Conservation (phyloP, 179 eudicot species). For the Nepenthes alata region DNA sequence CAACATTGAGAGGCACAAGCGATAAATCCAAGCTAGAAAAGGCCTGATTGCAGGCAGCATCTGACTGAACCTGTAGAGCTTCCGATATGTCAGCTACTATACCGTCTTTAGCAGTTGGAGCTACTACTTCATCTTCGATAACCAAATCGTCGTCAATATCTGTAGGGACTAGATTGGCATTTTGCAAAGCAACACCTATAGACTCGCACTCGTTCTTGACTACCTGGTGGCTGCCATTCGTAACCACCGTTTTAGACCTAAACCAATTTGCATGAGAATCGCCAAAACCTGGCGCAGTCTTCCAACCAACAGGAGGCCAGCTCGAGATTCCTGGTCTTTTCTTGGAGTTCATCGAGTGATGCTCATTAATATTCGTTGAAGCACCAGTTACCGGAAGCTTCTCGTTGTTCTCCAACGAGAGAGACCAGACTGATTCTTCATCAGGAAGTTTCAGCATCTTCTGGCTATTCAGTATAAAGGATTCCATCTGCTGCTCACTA, state of each 20-base stretch:
- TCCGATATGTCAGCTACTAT: background rate
- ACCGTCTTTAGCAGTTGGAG: conserved; percentile 10
- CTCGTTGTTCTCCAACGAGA: conserved; percentile 27
- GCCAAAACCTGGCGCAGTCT: conserved; percentile 66
- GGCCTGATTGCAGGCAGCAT: conserved; percentile 11
- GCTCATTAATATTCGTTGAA: conserved; percentile 18
- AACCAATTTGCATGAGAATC: conserved; percentile 11
- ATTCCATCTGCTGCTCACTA: conserved; percentile 63
- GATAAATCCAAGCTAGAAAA: conserved; percentile 12
- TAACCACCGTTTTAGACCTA: conserved; percentile 11
- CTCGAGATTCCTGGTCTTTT: conserved; percentile 30
- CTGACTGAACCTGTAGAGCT: conserved; percentile 3
- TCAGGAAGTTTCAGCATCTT: conserved; percentile 66
- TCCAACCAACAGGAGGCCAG: conserved; percentile 92
- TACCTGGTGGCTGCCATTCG: conserved; percentile 7
- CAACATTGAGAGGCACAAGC: conserved; percentile 20
- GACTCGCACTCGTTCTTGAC: conserved; percentile 3
- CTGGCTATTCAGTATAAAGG: conserved; percentile 66
- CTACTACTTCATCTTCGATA: conserved; percentile 25
- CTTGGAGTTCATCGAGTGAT: conserved; percentile 16
- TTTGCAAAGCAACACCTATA: conserved; percentile 4
- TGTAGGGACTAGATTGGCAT: conserved; percentile 5
- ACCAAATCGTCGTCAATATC: conserved; percentile 23
- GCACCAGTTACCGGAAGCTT: conserved; percentile 10
- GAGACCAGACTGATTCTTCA: conserved; percentile 61